Base-by-base conservation (phyloP, 1,139 yeast genomes). In the Hemisphaericaspora xylanilytica region DNA sequence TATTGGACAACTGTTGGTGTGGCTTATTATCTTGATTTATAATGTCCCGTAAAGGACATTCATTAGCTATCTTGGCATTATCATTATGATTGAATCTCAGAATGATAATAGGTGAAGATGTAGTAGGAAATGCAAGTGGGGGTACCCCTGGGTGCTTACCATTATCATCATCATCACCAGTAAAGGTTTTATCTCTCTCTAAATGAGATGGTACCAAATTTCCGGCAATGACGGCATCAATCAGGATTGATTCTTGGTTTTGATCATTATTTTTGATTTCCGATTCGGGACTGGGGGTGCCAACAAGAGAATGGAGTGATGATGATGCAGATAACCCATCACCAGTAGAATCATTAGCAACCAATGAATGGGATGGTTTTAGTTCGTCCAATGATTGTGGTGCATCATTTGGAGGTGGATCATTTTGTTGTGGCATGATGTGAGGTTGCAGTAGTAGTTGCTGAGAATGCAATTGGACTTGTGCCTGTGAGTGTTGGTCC, bases 401-500 rank as follows among this genome's bases (percentile, higher is more conserved):
- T 3, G 28, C 16, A 9, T 26, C 32, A 13, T 22, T 16, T 11
- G 36, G 36, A 14, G 36, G 24, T 28, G 32, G 26, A 7, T 12
- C 17, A 15, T 31, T 32, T n/a, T 21, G 15, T 25, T 12, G 28
- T n/a, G 16, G 31, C 12, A 13, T 30, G 32, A 8, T 28, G 17
- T 6, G 16, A 4, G 22, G 34, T 14, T 31, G 36, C 14, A 17
- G 33, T 13, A 9, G 37, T 15, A 16, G 34, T 22, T 36, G 38
- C 10, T 27, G 34, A 8, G n/a, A 7, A 12, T 24, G 28, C 18
- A 18, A 5, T 8, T 24, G 28, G n/a, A 14, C 24, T 35, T 28
- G 22, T n/a, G n/a, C n/a, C n/a, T n/a, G n/a, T n/a, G n/a, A 20
- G 9, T 20, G 22, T 20, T 9, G 6, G 8, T 20, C 9, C 22